Conservation (phyloP, 768 basidiomycete genomes). For the Russula sp. region DNA sequence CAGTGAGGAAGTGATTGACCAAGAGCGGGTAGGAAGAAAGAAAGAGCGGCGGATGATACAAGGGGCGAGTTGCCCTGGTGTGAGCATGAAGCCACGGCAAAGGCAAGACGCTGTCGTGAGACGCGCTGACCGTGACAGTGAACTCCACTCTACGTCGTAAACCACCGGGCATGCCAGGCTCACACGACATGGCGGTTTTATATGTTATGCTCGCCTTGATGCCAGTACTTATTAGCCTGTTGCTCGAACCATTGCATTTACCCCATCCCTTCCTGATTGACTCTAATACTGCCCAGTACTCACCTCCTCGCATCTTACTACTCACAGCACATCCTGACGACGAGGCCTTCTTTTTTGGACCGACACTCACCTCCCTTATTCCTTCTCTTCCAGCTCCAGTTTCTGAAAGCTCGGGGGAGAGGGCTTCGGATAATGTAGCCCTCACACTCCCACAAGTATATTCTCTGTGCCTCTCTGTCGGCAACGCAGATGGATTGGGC, state of each 20-base stretch:
- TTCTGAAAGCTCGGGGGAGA: not conserved
- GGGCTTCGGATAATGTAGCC: not conserved
- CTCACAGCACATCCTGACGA: slow-evolving; percentile 95
- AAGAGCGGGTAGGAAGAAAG: slow-evolving; percentile 11
- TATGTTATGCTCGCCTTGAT: slow-evolving; percentile 11
- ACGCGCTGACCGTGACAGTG: not conserved
- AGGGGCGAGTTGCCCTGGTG: not conserved
- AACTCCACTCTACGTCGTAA: too few species aligned
- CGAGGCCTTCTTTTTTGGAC: slow-evolving; percentile 92
- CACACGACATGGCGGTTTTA: slow-evolving; percentile 12
- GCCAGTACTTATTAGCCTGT: slow-evolving; percentile 14
- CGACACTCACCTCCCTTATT: slow-evolving; percentile 63
- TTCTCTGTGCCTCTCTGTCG: slow-evolving; percentile 73
- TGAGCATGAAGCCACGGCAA: slow-evolving; percentile 1
- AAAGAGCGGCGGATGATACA: slow-evolving; percentile 11
- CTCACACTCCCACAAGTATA: slow-evolving; percentile 40
- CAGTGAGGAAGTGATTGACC: slow-evolving; percentile 1
- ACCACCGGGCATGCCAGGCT: not conserved
- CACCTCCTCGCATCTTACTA: slow-evolving; percentile 47
- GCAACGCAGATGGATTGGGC: slow-evolving; percentile 79
- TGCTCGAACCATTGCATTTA: slow-evolving; percentile 11
- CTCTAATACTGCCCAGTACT: not conserved
- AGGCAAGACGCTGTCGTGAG: not conserved
- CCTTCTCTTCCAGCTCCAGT: slow-evolving; percentile 3
- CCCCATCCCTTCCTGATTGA: not conserved